phyloP scores from a whole-genome alignment of 495 filamentous ascomycete species.

The Neurospora tetraspora region DNA sequence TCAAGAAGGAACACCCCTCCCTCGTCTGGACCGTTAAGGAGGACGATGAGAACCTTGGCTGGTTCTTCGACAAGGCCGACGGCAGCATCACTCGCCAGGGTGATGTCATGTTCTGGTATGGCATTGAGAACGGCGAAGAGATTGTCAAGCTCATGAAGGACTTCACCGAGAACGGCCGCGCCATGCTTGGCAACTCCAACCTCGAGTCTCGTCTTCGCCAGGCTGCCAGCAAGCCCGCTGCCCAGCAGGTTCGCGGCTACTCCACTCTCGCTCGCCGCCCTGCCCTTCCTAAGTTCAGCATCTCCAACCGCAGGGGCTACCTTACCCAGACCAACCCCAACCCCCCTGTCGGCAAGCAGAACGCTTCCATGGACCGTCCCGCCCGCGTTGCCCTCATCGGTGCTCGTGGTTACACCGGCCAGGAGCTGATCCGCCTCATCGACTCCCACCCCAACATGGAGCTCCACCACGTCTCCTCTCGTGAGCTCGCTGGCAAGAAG shows the following conservation, averaged over 20 bases:
- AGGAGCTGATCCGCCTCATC: conserved; percentile 82
- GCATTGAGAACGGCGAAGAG: conserved; percentile 75
- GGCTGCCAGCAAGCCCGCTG: conserved; percentile 47
- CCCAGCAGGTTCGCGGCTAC: conserved; percentile 55
- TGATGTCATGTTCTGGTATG: conserved; percentile 96
- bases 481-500: conserved; percentile 84
- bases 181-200: conserved; percentile 87
- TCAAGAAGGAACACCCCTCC: conserved; percentile 87
- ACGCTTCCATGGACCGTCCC: conserved; percentile 71
- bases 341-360: conserved; percentile 89
- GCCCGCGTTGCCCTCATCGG: conserved; percentile 87
- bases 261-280: conserved; percentile 45
- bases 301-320: conserved; percentile 38
- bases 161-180: conserved; percentile 71
- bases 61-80: conserved; percentile 97
- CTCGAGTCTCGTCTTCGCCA: conserved; percentile 74
- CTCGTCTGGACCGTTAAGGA: conserved; percentile 96
- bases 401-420: conserved; percentile 91
- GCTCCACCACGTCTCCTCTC: conserved; percentile 85
- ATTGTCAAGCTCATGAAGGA: conserved; percentile 80
- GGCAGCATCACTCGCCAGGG: conserved; percentile 78
- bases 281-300: conserved; percentile 7
- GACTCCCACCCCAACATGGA: conserved; percentile 93
- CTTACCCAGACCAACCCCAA: conserved; percentile 86
- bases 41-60: conserved; percentile 93